Evolutionary conservation across 768 basidiomycete species (phyloP).

Genomic region (Termitomyces sp.): DNA sequence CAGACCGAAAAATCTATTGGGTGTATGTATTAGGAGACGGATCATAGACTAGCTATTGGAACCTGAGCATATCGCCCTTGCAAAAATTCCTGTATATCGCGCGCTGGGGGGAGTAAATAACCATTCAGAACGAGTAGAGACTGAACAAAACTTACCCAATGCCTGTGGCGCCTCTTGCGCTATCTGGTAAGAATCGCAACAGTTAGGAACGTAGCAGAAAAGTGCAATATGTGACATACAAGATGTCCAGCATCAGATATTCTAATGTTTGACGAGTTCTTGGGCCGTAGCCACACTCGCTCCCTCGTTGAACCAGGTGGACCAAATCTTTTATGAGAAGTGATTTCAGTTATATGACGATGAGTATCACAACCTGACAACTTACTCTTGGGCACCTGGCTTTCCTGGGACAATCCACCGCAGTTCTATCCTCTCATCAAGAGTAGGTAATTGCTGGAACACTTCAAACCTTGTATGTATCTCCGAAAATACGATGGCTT

Average conservation of each 20-base stretch:
- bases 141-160: slow-evolving; percentile 18
- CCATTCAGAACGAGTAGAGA: not conserved
- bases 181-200: slow-evolving; percentile 22
- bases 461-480: slow-evolving; percentile 32
- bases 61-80: not conserved
- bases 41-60: slow-evolving; percentile 4
- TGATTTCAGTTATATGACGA: not conserved
- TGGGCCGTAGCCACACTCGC: slow-evolving; percentile 38
- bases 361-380: not conserved
- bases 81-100: slow-evolving; percentile 10
- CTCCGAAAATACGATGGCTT: slow-evolving; percentile 58
- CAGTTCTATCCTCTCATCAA: slow-evolving; percentile 47
- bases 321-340: slow-evolving; percentile 22
- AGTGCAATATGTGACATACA: slow-evolving; percentile 20
- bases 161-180: slow-evolving; percentile 33
- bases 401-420: slow-evolving; percentile 52
- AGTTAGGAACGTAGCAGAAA: not conserved
- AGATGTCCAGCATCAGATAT: slow-evolving; percentile 39
- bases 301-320: slow-evolving; percentile 24
- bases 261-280: slow-evolving; percentile 34
- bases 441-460: slow-evolving; percentile 29
- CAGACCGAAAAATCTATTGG: not conserved
- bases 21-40: too few species aligned
- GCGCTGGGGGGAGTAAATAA: slow-evolving; percentile 1
- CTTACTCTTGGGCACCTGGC: slow-evolving; percentile 28